A percentile compares a stretch with the other conserved stretches of the same genome.
phyloP scores from a whole-genome alignment of 257 asterid genomes.

The Knoxia roxburghii region DNA sequence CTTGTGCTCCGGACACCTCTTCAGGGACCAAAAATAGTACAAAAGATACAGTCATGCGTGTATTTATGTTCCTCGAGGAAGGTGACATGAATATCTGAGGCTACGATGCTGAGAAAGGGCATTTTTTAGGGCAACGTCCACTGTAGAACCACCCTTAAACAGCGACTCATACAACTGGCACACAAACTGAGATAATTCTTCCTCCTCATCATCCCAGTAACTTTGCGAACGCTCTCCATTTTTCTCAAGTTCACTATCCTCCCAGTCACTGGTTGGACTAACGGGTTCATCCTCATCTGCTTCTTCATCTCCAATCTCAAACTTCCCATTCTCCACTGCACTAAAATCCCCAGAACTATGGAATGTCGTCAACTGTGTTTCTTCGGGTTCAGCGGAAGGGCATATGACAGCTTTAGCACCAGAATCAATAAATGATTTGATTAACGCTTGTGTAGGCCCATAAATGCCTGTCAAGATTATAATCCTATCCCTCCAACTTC shows the following conservation, averaged over 20 bases:
- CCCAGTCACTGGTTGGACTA: conserved; percentile 91
- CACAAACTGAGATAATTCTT: conserved; percentile 70
- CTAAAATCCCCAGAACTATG: conserved; percentile 74
- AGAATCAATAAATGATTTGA: conserved; percentile 84
- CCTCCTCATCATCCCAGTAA: conserved; percentile 89
- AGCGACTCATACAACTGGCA: conserved; percentile 60
- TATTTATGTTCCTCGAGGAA: conserved; percentile 23
- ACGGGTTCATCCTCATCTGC: conserved; percentile 53
- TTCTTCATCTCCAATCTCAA: conserved; percentile 92
- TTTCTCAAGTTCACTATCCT: conserved; percentile 76
- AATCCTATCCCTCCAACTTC: conserved; percentile 96
- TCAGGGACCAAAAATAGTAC: background rate
- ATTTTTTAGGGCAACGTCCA: conserved; percentile 49
- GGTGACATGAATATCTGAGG: conserved; percentile 69
- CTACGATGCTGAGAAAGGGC: conserved; percentile 61
- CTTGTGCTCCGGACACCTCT: background rate
- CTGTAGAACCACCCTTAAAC: conserved; percentile 68
- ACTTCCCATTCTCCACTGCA: conserved; percentile 63
- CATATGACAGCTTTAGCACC: conserved; percentile 95
- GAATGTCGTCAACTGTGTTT: conserved; percentile 57
- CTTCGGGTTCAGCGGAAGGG: conserved; percentile 90
- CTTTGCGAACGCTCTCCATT: conserved; percentile 36
- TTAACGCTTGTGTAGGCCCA: conserved; percentile 72
- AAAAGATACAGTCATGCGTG: conserved; percentile 11
- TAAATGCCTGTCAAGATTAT: conserved; percentile 77